A percentile compares a stretch with the other conserved stretches of the same genome.
phyloP scores from a whole-genome alignment of 148 eudicot species.

The Polygonum maritimum region DNA sequence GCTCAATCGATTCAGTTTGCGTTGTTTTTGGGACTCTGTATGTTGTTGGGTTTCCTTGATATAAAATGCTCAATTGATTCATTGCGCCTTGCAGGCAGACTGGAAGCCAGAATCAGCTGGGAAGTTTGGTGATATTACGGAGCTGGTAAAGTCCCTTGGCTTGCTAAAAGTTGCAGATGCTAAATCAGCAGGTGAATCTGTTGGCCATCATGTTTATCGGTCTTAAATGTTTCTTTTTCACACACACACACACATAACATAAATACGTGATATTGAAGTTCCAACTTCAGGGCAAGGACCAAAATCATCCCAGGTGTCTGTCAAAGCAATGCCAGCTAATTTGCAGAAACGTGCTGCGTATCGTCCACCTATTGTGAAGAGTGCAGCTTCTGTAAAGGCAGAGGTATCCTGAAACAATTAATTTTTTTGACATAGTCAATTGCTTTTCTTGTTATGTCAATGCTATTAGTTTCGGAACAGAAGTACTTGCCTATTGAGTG shows the following conservation, averaged over 20 bases:
- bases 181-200: constrained; percentile 52
- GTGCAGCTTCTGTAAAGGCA: constrained; percentile 71
- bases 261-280: not conserved
- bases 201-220: constrained; percentile 9
- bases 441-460: not conserved
- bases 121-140: constrained; percentile 65
- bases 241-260: not conserved
- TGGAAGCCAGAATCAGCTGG: constrained; percentile 95
- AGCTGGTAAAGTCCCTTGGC: constrained; percentile 58
- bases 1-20: not conserved
- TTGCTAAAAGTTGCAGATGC: constrained; percentile 57
- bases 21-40: too few relatives aligned
- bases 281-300: constrained; percentile 49
- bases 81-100: constrained; percentile 50
- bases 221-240: not conserved
- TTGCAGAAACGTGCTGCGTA: constrained; percentile 87
- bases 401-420: constrained; percentile 35
- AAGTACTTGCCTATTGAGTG: not conserved
- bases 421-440: not conserved
- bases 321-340: constrained; percentile 42
- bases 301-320: constrained; percentile 44
- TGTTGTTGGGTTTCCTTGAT: not conserved
- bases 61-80: constrained; percentile 1
- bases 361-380: constrained; percentile 92
- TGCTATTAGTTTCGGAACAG: not conserved